Percentiles rank a stretch among this genome's conserved stretches.
Conservation (phyloP, 768 basidiomycete genomes). For the Boletus coccyginus region DNA sequence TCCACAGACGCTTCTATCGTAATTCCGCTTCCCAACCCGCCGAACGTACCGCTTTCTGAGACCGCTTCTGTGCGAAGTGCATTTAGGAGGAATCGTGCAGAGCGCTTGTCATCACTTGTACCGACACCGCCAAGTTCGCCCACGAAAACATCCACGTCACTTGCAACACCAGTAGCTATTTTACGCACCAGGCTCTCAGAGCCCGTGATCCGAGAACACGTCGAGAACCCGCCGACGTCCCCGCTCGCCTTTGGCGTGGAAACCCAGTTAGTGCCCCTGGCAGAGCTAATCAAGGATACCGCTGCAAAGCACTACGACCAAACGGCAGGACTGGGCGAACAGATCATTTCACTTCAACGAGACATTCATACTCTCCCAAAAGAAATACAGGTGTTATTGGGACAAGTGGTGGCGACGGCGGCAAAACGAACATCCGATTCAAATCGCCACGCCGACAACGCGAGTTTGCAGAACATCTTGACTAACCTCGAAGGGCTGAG, state of each 20-base stretch:
- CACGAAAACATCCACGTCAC: neutral
- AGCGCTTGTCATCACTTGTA: neutral
- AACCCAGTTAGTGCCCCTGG: slow-evolving; percentile 26
- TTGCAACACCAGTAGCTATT: neutral
- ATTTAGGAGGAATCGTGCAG: slow-evolving; percentile 14
- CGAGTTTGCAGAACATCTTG: slow-evolving; percentile 7
- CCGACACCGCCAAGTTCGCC: slow-evolving; percentile 16
- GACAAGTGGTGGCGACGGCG: slow-evolving; percentile 1
- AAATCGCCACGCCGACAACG: neutral
- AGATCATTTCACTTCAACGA: slow-evolving; percentile 32
- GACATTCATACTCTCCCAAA: slow-evolving; percentile 30
- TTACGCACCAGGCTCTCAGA: slow-evolving; percentile 20
- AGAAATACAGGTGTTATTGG: slow-evolving; percentile 22
- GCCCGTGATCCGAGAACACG: slow-evolving; percentile 18
- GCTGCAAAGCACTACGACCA: slow-evolving; percentile 37
- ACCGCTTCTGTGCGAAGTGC: slow-evolving; percentile 21
- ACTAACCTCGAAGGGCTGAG: slow-evolving; percentile 18
- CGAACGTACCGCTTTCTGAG: slow-evolving; percentile 8
- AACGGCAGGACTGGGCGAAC: slow-evolving; percentile 32
- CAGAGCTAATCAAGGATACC: slow-evolving; percentile 34
- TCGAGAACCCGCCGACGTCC: slow-evolving; percentile 14
- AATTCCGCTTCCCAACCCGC: slow-evolving; percentile 21
- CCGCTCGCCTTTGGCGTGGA: slow-evolving; percentile 8
- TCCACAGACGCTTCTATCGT: slow-evolving; percentile 24
- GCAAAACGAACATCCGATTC: slow-evolving; percentile 1